Conservation (phyloP, 306 rosid genomes). For the Dalbergia oliveri region DNA sequence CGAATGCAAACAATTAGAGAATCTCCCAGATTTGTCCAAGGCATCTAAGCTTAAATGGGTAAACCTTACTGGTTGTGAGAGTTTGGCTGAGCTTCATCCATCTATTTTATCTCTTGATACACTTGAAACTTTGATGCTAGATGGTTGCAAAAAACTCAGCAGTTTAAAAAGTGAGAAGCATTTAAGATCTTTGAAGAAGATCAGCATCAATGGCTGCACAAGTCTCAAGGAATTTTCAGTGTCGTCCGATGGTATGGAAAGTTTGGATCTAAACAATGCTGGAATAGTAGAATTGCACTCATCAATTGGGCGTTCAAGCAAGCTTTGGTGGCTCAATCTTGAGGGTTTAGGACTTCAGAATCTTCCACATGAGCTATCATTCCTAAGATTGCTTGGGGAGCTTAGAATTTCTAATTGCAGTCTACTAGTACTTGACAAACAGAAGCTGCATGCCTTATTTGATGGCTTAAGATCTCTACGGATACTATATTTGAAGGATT, state of each 20-base stretch:
- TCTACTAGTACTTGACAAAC: neutral
- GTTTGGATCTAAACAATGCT: neutral
- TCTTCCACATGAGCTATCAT: neutral
- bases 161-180: neutral
- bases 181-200: neutral
- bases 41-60: conserved; percentile 15
- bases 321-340: neutral
- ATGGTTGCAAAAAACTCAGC: neutral
- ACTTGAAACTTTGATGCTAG: neutral
- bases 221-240: conserved; percentile 4
- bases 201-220: neutral
- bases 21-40: conserved; percentile 19
- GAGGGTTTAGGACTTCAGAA: neutral
- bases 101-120: neutral
- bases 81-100: neutral
- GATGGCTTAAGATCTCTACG: neutral
- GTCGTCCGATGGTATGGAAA: neutral
- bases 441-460: neutral
- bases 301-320: neutral
- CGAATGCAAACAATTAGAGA: neutral
- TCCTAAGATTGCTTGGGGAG: neutral
- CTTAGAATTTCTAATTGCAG: neutral
- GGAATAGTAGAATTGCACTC: neutral
- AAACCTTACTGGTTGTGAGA: neutral
- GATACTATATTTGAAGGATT: neutral